Percentiles rank a stretch among this genome's conserved stretches.
Evolutionary conservation across 257 asterid species (phyloP).

Genomic region (Ballota nigra): DNA sequence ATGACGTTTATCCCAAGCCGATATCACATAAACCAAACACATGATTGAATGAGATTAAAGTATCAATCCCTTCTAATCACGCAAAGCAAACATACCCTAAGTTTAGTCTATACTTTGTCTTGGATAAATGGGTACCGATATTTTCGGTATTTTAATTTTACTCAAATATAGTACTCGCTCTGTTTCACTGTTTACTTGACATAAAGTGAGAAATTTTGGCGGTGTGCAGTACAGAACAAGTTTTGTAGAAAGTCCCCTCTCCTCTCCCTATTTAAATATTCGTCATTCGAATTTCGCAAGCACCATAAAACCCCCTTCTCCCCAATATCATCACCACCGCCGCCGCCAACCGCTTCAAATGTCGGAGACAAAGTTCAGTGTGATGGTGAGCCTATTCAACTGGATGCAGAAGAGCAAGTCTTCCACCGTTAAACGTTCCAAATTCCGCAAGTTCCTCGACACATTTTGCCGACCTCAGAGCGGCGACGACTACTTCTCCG

Average conservation of each 20-base stretch:
- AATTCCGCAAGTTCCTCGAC: slow-evolving; percentile 90
- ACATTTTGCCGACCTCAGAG: slow-evolving; percentile 65
- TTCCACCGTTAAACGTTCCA: slow-evolving; percentile 59
- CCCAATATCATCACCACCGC: not conserved
- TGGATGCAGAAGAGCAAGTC: slow-evolving; percentile 90
- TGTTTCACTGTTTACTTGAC: no score
- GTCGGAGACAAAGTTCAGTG: slow-evolving; percentile 73
- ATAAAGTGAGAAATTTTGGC: not conserved
- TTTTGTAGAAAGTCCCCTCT: not conserved
- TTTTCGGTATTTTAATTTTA: no score
- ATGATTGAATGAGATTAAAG: no score
- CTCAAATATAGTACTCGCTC: no score
- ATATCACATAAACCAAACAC: no score
- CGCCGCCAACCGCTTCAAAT: slow-evolving; percentile 22
- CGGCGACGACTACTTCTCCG: slow-evolving; percentile 68
- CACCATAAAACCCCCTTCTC: not conserved
- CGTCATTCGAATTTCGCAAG: slow-evolving; percentile 20
- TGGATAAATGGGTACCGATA: no score
- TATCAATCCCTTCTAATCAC: no score
- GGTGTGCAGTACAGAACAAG: not conserved
- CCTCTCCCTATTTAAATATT: slow-evolving; percentile 11
- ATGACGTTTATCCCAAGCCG: no score
- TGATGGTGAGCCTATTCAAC: slow-evolving; percentile 73
- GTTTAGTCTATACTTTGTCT: no score
- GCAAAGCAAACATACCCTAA: no score